Percentiles rank a stretch among this genome's conserved stretches.
phyloP scores from a whole-genome alignment of 2,329 filamentous ascomycete genomes.

The Cryphonectria japonica region DNA sequence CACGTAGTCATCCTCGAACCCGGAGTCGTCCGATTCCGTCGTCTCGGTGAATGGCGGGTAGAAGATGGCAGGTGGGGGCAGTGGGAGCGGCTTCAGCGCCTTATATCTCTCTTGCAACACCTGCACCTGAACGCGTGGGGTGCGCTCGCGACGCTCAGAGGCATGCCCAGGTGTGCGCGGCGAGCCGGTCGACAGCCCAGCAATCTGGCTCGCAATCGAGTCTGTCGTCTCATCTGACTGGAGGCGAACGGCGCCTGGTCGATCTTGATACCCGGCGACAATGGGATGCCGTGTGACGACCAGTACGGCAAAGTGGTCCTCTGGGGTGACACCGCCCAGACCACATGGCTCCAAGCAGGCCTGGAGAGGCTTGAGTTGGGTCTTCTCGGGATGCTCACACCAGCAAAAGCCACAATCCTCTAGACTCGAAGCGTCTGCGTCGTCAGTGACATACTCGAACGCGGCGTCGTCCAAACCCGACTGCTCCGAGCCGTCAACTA shows the following conservation, averaged over 20 bases:
- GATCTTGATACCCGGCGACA: constrained; percentile 18
- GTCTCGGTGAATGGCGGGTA: constrained; percentile 52
- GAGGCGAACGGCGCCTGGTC: neutral
- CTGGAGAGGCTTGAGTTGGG: constrained; percentile 47
- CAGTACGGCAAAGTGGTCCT: constrained; percentile 65
- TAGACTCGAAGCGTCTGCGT: constrained; percentile 42
- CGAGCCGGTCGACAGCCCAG: constrained; percentile 47
- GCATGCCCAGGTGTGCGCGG: constrained; percentile 31
- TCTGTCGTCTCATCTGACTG: constrained; percentile 42
- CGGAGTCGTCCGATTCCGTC: constrained; percentile 34
- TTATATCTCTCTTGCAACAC: constrained; percentile 50
- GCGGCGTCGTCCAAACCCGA: constrained; percentile 35
- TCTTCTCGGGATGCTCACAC: constrained; percentile 48
- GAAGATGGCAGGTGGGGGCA: constrained; percentile 58
- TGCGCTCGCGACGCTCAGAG: neutral
- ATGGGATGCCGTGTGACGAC: constrained; percentile 55
- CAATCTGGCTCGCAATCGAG: constrained; percentile 47
- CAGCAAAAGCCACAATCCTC: constrained; percentile 52
- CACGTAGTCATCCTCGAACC: constrained; percentile 35
- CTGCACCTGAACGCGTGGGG: constrained; percentile 44
- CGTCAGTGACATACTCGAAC: constrained; percentile 39
- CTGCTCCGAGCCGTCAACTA: constrained; percentile 45
- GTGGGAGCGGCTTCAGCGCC: constrained; percentile 49
- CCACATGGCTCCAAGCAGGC: constrained; percentile 62
- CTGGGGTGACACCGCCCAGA: constrained; percentile 61